A percentile compares a stretch with the other conserved stretches of the same genome.
These are phyloP conservation scores for Strobilomyces echinocephalus DNA, from an alignment of 768 basidiomycete species.

Conservation along the genomic window DNA sequence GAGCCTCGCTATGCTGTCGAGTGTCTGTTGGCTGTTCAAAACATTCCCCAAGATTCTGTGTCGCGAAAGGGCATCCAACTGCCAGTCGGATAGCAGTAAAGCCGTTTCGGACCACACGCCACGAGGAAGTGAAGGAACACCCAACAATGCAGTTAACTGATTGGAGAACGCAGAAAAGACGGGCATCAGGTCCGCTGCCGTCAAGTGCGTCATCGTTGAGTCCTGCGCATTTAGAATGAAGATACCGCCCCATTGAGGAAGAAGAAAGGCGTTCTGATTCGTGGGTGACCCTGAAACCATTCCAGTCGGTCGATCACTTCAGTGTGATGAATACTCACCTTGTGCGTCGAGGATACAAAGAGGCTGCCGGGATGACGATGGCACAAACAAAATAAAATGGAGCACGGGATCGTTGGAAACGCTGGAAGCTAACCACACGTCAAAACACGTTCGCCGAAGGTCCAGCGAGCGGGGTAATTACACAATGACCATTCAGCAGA, in stretches of 20 bases:
- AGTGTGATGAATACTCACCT: constrained; percentile 33
- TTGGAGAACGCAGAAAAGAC: constrained; percentile 61
- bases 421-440: constrained; percentile 64
- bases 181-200: constrained; percentile 41
- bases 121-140: constrained; percentile 59
- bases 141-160: constrained; percentile 79
- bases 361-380: constrained; percentile 63
- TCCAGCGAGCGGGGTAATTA: constrained; percentile 32
- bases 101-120: constrained; percentile 34
- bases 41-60: constrained; percentile 67
- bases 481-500: constrained; percentile 95
- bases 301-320: constrained; percentile 9
- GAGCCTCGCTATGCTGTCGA: constrained; percentile 77
- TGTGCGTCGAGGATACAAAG: constrained; percentile 57
- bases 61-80: constrained; percentile 74
- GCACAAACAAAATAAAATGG: constrained; percentile 88
- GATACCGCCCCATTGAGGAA: constrained; percentile 94
- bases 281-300: constrained; percentile 40
- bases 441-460: background rate
- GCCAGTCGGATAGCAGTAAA: constrained; percentile 59
- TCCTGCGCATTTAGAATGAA: constrained; percentile 55
- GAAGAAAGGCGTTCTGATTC: constrained; percentile 66
- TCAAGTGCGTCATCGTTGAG: constrained; percentile 25
- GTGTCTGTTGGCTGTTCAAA: constrained; percentile 62
- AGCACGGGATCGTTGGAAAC: constrained; percentile 91